Base-by-base conservation (phyloP, 2,329 filamentous ascomycete genomes). In the Juglanconis sp. region DNA sequence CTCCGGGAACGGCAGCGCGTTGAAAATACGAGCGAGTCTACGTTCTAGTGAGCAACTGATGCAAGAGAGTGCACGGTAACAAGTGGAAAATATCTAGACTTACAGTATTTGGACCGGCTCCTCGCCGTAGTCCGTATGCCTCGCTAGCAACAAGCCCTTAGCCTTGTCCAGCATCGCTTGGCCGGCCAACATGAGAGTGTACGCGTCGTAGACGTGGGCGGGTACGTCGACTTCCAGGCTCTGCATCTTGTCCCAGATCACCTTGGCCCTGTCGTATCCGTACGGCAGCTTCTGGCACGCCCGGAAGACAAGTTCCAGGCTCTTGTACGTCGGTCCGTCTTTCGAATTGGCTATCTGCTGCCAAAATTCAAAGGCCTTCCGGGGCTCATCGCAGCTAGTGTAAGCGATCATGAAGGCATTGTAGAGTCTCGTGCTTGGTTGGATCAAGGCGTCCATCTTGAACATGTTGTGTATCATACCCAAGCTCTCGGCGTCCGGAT, bases 361-460 rank as follows among this genome's bases (percentile, higher is more conserved):
- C 92, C 93, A 98, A 70, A 92, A 91, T 53, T 88, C 85, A 64
- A 96, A 77, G 1, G 90, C 91, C 57, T 84, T 83, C 35, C 81
- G 75, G 0, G 88, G 80, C 64, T 87, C 80, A 6, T 84, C 89
- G 68, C 87, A 90, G 1, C 85, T 83, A 1, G 87, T 85, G 70
- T 96, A 94, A 0, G 91, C 93, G 11, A 95, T 80, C 87, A 99
- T 96, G 53, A 98, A 78, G 0, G 89, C 87, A 68, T 96, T 98
- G 67, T 89, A 86, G 2, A 98, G 79, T 58, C 79, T 80, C 0
- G 94, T 98, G 66, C 84, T 87, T 4, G 88, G 82, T 66, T 93
- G 87, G 42, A 98, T 82, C 47, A 85, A 84, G n/a, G 87, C 82
- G 72, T 99, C 95, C 72, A 97, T 87, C 76, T 96, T 98, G 66